These are phyloP conservation scores for Solanum hybrid DNA, from an alignment of 305 asterid species.

Conservation along the genomic window DNA sequence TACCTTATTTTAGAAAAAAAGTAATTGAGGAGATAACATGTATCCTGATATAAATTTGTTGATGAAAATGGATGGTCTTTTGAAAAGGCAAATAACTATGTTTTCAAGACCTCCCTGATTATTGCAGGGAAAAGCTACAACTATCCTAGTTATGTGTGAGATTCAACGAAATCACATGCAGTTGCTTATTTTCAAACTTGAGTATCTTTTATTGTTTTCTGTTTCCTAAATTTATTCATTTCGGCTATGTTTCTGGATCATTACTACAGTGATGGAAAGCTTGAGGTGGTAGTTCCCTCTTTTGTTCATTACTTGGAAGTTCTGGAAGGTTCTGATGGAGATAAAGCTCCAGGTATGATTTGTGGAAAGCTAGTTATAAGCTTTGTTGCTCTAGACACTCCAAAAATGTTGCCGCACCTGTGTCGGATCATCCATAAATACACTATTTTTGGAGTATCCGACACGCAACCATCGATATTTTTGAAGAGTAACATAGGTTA, in stretches of 20 bases:
- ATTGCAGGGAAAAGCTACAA: not conserved
- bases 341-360: conserved; percentile 81
- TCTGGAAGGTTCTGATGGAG: conserved; percentile 98
- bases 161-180: not conserved
- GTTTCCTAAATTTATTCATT: not conserved
- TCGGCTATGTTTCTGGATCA: not conserved
- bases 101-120: not conserved
- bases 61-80: not conserved
- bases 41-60: not conserved
- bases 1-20: not conserved
- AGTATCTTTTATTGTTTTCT: not conserved
- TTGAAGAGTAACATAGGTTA: not conserved
- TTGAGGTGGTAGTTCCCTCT: conserved; percentile 87
- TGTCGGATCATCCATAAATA: not conserved
- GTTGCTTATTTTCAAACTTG: not conserved
- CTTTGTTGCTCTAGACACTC: not conserved
- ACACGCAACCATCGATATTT: not conserved
- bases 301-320: conserved; percentile 98
- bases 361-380: not conserved
- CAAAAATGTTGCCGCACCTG: not conserved
- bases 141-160: not conserved
- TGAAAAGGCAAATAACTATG: not conserved
- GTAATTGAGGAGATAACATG: not conserved
- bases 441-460: not conserved
- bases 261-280: conserved; percentile 80